Base-by-base conservation (phyloP, 441 rosid genomes). In the Heliophila coronopifolia region DNA sequence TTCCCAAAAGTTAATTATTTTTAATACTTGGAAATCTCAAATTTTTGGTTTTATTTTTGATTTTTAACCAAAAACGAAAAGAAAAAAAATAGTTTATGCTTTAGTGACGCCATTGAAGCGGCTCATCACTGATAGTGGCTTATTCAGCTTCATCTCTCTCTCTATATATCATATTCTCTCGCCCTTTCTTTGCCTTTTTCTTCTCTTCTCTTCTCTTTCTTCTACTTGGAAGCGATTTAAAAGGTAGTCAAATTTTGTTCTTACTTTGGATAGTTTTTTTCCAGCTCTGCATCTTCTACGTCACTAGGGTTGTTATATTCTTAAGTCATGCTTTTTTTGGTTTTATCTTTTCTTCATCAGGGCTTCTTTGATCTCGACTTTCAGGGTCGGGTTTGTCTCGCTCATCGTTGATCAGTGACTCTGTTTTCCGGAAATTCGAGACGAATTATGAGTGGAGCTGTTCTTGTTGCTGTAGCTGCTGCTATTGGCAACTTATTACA, bases 401-500 rank as follows among this genome's bases (percentile, higher is more conserved):
- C 53, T 60, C 40, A 6, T 58, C 59, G 43, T 20, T 70, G 44
- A 24, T 68, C 64, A 59, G 37, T 67, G 53, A 43, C 30, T 45
- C 43, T 46, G 27, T 43, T 61, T 49, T 35, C 48, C 32, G 56
- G 2, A 55, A 55, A 50, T 62, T 57, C 26, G 38, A 32, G 45
- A 28, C n/a, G 35, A 67, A 61, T 59, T 31, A 91, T 84, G 96
- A 78, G 76, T 49, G 98, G 88, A 71, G 90, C 98, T 56, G 96
- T 79, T 73, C 76, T 83, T 70, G 93, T 82, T 32, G 98, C 98
- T 66, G 55, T 87, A 58, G 90, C 80, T 66, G 96, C 98, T 46
- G 88, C 96, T 51, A 43, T 91, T 72, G 98, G 98, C 46, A 91
- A 91, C 74, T 66, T 91, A 19, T 62, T 91, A 71, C 98, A 91